Evolutionary conservation across 2,329 filamentous ascomycete genomes (phyloP), one percentile per base, ranked within the genome.

Genomic region (Aspergillus fumigatus): DNA sequence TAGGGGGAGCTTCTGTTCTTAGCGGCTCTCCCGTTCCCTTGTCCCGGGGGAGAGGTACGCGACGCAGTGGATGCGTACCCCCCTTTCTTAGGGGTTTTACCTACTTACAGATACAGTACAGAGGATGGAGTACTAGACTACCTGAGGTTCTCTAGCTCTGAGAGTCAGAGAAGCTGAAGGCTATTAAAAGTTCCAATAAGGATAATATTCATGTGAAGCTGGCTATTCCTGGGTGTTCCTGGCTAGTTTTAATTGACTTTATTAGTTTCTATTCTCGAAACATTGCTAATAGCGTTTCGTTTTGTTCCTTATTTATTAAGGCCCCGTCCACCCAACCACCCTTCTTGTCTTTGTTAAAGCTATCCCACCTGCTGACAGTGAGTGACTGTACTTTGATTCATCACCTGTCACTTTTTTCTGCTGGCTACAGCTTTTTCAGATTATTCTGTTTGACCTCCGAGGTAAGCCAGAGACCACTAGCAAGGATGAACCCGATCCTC

Each of bases 1-100:
- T 53, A 32, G 25, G 41, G 54, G 29, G 38, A 57, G 26, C 57
- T 59, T 52, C 54, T 61, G 45, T 53, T 52, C 56, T 66, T 65
- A 67, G 68, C 68, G 67, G 67, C 67, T 70, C 64, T 69, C 69
- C 70, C 61, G 38, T 53, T 38, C 61, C 55, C 59, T 56, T 64
- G 67, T 68, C 68, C 69, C 68, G 66, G 64, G 60, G 65, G 66
- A 65, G 61, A 71, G 68, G 69, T 65, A 67, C 66, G 62, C 62
- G 59, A 65, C 59, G 58, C 56, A 57, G 58, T 59, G 62, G 58
- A 53, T 62, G 55, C 58, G 60, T 54, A 57, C 58, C 65, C 66
- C 66, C 66, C 62, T 68, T 70, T 65, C 61, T 63, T 58, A 54
- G 59, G 54, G 61, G 59, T 40, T 49, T 59, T 53, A 50, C 55